Evolutionary conservation across 2,329 filamentous ascomycete species (phyloP), one percentile per base, ranked within the genome.

Genomic region (Arthrobotrys sphaeroides): DNA sequence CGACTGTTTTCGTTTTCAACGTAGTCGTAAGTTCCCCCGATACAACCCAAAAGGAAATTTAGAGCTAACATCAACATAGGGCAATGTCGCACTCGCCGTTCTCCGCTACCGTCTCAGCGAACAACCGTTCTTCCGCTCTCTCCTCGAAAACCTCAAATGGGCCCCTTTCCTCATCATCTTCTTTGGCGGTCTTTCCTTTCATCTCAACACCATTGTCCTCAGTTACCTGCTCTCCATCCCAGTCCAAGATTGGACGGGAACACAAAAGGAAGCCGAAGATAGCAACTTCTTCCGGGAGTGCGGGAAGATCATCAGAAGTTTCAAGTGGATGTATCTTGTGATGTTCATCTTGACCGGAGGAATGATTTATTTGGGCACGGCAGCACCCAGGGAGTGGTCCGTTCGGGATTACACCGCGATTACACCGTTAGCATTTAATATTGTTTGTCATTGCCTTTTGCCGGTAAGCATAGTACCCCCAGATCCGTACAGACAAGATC

Each of bases 101-200:
- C 84, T 90, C 47, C 86, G 89, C 33, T 90, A 91, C 82, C 85
- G 89, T 43, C 84, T 87, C 33, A 85, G 85, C 51, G 86, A 89
- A 79, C 82, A 84, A 70, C 82, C 82, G 1, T 83, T 90, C 26
- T 80, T 88, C 47, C 78, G 80, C 13, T 83, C 84, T 1, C 76
- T 89, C 12, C 80, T 85, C 68, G 85, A 87, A 78, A 90, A 89
- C 80, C 82, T 89, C 79, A 89, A 88, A 78, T 90, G 88, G 88
- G 85, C 88, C 16, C 86, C 86, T 1, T 85, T 90, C 77, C 82
- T 86, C 77, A 82, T 81, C 43, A 81, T 84, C 67, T 85, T 84
- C 79, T 83, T 85, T 18, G 83, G 84, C 66, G 84, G 84, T 38
- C 80, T 85, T 67, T 83, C 83, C 3, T 80, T 83, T 47, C 84